Conservation (phyloP, 441 rosid genomes). For the Aquilaria agallochum region DNA sequence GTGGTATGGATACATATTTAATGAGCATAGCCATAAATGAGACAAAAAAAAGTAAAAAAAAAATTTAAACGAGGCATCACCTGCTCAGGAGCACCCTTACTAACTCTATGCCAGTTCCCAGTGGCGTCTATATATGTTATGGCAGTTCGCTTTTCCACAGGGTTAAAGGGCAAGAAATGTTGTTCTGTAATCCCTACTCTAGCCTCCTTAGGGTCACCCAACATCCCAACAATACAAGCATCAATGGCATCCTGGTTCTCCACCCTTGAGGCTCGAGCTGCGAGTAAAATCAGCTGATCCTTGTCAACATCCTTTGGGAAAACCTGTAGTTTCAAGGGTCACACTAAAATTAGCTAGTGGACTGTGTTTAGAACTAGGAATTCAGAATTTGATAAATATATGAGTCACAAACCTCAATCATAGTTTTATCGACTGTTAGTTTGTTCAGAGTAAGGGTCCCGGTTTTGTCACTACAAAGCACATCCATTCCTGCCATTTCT, state of each 20-base stretch:
- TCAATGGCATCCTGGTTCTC: constrained; percentile 80
- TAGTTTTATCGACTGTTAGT: constrained; percentile 61
- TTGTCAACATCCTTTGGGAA: constrained; percentile 46
- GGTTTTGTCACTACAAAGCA: constrained; percentile 73
- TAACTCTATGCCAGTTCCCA: constrained; percentile 14
- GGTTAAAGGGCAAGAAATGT: constrained; percentile 19
- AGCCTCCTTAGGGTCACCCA: constrained; percentile 59
- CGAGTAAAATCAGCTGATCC: constrained; percentile 45
- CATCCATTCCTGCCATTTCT: constrained; percentile 80
- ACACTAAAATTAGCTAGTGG: too few species aligned
- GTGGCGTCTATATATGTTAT: constrained; percentile 12
- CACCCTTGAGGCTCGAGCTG: constrained; percentile 69
- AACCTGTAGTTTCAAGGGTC: constrained; percentile 21
- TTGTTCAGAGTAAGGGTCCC: constrained; percentile 77
- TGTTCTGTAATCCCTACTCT: constrained; percentile 13
- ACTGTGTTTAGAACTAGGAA: too few species aligned
- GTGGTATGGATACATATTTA: neutral
- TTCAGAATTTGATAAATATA: too few species aligned
- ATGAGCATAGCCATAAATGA: neutral
- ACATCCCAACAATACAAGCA: constrained; percentile 71
- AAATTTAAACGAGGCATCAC: neutral
- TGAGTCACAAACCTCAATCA: constrained; percentile 44
- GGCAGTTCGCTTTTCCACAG: constrained; percentile 15
- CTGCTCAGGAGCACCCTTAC: constrained; percentile 22
- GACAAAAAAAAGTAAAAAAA: neutral